These are phyloP conservation scores for Aspergillus transmontanensis DNA, from an alignment of 2,329 filamentous ascomycete genomes.

Conservation along the genomic window DNA sequence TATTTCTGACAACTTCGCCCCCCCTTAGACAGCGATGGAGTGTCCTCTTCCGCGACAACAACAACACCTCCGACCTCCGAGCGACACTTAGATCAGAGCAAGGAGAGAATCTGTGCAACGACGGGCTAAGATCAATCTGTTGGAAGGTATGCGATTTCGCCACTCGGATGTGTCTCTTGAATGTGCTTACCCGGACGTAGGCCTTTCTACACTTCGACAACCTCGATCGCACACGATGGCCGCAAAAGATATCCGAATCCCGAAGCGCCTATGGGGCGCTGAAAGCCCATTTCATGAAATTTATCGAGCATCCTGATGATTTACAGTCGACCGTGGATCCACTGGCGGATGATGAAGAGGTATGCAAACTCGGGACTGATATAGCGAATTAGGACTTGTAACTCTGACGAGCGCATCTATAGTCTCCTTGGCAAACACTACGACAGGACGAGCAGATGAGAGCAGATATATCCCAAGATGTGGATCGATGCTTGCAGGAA, in stretches of 20 bases:
- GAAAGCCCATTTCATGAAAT: slow-evolving; percentile 74
- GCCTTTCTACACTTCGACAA: slow-evolving; percentile 78
- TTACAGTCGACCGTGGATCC: slow-evolving; percentile 77
- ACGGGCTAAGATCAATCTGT: slow-evolving; percentile 80
- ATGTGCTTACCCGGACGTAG: slow-evolving; percentile 48
- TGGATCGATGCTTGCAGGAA: slow-evolving; percentile 86
- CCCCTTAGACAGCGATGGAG: slow-evolving; percentile 66
- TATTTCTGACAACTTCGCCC: slow-evolving; percentile 5
- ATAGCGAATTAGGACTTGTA: slow-evolving; percentile 45
- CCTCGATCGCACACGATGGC: slow-evolving; percentile 68
- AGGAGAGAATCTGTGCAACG: slow-evolving; percentile 64
- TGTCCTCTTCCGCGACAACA: slow-evolving; percentile 58
- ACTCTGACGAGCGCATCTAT: slow-evolving; percentile 30
- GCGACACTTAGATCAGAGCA: slow-evolving; percentile 64
- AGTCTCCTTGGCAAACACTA: slow-evolving; percentile 91
- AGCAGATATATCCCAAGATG: slow-evolving; percentile 90
- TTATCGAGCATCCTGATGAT: slow-evolving; percentile 81
- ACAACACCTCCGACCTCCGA: slow-evolving; percentile 63
- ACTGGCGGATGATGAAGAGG: slow-evolving; percentile 76
- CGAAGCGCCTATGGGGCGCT: slow-evolving; percentile 74
- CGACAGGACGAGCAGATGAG: slow-evolving; percentile 81
- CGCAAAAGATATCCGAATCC: slow-evolving; percentile 65
- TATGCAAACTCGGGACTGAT: slow-evolving; percentile 42
- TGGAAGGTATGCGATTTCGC: slow-evolving; percentile 70
- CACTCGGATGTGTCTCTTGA: background rate